Conservation (phyloP, 192 early-diverging fungal genomes). For the Coemansia sp. region DNA sequence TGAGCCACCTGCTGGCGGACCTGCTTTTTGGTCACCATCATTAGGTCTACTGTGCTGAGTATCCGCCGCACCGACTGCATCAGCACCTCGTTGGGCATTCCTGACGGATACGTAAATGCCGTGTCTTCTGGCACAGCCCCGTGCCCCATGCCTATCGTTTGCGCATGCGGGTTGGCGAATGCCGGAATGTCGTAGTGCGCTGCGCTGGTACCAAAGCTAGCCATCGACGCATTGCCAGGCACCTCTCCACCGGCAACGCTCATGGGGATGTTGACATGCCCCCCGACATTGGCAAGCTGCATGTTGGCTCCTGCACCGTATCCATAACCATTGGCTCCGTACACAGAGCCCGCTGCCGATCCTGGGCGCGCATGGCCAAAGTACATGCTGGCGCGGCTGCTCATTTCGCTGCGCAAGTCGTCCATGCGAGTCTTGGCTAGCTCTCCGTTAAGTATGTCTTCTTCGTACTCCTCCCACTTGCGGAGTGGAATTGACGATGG, state of each 20-base stretch:
- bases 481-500: constrained; percentile 72
- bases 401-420: constrained; percentile 54
- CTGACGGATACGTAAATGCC: constrained; percentile 36
- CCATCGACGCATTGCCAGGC: constrained; percentile 19
- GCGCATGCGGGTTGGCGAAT: constrained; percentile 5
- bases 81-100: constrained; percentile 71
- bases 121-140: constrained; percentile 10
- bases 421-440: constrained; percentile 36
- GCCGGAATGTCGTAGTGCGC: constrained; percentile 20
- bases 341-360: constrained; percentile 48
- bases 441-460: constrained; percentile 53
- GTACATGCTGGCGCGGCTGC: constrained; percentile 56
- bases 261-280: constrained; percentile 35
- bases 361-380: constrained; percentile 47
- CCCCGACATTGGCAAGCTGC: constrained; percentile 26
- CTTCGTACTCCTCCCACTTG: constrained; percentile 83
- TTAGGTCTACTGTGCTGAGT: constrained; percentile 86
- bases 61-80: constrained; percentile 69
- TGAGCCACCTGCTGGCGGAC: constrained; percentile 85
- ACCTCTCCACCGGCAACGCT: constrained; percentile 37
- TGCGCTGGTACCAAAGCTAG: constrained; percentile 21
- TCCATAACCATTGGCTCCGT: constrained; percentile 44
- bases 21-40: constrained; percentile 98
- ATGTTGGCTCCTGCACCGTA: constrained; percentile 45
- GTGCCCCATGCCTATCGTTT: constrained; percentile 4